A percentile compares a stretch with the other conserved stretches of the same genome.
Conservation (phyloP, 106 monocot species). For the Apostasia ramifera region DNA sequence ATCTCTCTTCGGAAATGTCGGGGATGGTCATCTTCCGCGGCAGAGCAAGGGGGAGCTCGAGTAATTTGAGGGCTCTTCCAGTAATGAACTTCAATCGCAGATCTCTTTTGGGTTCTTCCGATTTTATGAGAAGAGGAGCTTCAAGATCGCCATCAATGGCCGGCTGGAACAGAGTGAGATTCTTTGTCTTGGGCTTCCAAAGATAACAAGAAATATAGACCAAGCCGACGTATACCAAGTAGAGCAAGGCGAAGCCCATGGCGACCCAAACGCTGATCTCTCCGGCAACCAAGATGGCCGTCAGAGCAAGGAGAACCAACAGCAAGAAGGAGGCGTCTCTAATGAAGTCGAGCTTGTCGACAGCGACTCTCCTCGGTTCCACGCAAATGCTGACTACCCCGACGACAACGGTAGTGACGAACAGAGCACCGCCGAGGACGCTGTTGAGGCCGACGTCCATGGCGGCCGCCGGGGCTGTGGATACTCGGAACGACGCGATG, state of each 20-base stretch:
- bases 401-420: slow-evolving; percentile 36
- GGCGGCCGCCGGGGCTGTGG: neutral
- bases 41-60: slow-evolving; percentile 38
- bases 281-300: slow-evolving; percentile 15
- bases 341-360: slow-evolving; percentile 30
- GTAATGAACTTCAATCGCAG: neutral
- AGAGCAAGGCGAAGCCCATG: slow-evolving; percentile 34
- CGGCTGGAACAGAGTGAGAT: neutral
- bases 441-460: slow-evolving; percentile 29
- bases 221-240: slow-evolving; percentile 26
- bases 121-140: slow-evolving; percentile 13
- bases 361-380: slow-evolving; percentile 8
- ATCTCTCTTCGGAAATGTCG: slow-evolving; percentile 33
- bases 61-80: neutral
- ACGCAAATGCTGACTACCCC: slow-evolving; percentile 31
- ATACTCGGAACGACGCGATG: slow-evolving; percentile 32
- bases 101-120: neutral
- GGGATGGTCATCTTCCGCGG: slow-evolving; percentile 60
- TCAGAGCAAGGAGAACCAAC: slow-evolving; percentile 12
- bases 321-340: slow-evolving; percentile 38
- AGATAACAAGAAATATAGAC: slow-evolving; percentile 16
- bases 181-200: neutral
- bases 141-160: neutral
- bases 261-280: slow-evolving; percentile 29
- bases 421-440: slow-evolving; percentile 39